These are phyloP conservation scores for Rosa chinensis DNA, from an alignment of 306 rosid genomes.

Conservation along the genomic window DNA sequence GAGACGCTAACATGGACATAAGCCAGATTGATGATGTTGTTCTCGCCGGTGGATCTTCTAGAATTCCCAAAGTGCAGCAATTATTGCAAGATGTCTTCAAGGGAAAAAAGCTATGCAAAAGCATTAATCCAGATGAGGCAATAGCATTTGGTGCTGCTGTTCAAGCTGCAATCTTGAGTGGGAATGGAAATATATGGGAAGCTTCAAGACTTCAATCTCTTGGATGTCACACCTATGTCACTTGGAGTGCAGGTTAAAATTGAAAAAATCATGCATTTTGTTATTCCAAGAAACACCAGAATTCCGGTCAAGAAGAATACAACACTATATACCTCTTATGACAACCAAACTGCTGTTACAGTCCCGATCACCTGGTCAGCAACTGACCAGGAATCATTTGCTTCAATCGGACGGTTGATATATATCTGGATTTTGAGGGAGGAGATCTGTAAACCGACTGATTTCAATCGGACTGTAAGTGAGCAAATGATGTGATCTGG, in stretches of 20 bases:
- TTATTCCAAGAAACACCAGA: neutral
- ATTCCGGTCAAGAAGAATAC: neutral
- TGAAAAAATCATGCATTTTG: neutral
- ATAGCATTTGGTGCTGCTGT: neutral
- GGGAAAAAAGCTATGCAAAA: neutral
- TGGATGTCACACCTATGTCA: constrained; percentile 2
- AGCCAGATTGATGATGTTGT: neutral
- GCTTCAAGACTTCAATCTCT: neutral
- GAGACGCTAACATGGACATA: neutral
- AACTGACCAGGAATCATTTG: too few relatives aligned
- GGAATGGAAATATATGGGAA: neutral
- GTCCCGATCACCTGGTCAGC: too few relatives aligned
- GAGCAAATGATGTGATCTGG: too few relatives aligned
- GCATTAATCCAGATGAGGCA: neutral
- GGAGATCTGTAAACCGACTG: too few relatives aligned
- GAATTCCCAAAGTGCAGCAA: constrained; percentile 3
- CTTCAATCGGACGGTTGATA: too few relatives aligned
- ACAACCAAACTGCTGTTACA: neutral
- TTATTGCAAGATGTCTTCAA: neutral
- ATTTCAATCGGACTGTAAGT: too few relatives aligned
- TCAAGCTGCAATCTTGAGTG: constrained; percentile 12
- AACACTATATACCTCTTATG: rapidly evolving
- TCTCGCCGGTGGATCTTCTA: neutral
- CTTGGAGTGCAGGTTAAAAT: neutral
- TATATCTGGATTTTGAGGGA: too few relatives aligned